Percentiles rank a stretch among this genome's conserved stretches.
These are phyloP conservation scores for Abrus precatorius DNA, from an alignment of 306 rosid genomes.

Conservation along the genomic window DNA sequence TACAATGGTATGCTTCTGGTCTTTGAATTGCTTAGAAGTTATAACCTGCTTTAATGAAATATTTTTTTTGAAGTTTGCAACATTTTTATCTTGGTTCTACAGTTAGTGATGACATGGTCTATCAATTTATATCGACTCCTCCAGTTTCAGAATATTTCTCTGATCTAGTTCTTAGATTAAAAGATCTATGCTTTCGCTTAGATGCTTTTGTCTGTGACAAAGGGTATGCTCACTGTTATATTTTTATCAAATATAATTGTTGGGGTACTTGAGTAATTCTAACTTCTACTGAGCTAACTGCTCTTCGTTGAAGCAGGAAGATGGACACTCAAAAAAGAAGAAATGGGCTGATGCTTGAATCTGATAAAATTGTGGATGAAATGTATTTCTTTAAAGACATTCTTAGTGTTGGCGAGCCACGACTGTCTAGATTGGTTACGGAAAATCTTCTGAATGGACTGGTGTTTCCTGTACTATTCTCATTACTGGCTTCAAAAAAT, in stretches of 20 bases:
- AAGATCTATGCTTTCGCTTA: constrained; percentile 64
- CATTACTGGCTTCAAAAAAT: constrained; percentile 61
- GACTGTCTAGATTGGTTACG: constrained; percentile 60
- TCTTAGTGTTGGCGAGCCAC: constrained; percentile 61
- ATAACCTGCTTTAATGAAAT: constrained; percentile 34
- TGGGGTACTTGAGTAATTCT: constrained; percentile 3
- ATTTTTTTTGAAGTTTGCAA: constrained; percentile 47
- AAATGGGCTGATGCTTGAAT: constrained; percentile 64
- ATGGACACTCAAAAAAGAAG: constrained; percentile 55
- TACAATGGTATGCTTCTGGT: constrained; percentile 65
- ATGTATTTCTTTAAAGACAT: constrained; percentile 83
- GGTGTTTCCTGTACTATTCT: constrained; percentile 67
- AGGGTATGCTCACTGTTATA: constrained; percentile 56
- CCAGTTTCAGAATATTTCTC: constrained; percentile 87
- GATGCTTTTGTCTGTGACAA: constrained; percentile 61
- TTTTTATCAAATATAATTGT: constrained; percentile 17
- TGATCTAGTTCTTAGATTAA: constrained; percentile 68
- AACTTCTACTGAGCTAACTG: constrained; percentile 37
- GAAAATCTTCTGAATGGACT: constrained; percentile 74
- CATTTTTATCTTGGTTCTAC: constrained; percentile 62
- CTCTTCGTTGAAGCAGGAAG: constrained; percentile 62
- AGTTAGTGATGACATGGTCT: constrained; percentile 81
- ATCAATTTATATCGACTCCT: constrained; percentile 72
- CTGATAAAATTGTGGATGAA: constrained; percentile 74
- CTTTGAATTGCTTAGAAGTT: constrained; percentile 38